Conservation (phyloP, 768 basidiomycete species). For the Lentinula detonsa region DNA sequence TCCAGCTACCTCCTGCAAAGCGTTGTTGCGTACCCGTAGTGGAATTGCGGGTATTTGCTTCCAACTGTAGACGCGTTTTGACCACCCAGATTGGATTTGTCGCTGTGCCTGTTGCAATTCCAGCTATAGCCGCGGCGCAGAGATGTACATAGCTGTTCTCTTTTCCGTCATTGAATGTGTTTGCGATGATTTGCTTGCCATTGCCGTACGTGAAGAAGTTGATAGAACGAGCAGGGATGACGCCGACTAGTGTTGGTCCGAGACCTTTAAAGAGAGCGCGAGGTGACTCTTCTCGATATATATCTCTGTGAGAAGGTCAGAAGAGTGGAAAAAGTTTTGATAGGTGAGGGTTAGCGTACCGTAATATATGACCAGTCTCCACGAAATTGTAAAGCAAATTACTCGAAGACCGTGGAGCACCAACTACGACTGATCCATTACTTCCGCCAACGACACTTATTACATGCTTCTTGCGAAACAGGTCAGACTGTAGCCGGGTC, state of each 20-base stretch:
- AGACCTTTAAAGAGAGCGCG: slow-evolving; percentile 92
- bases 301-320: slow-evolving; percentile 50
- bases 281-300: slow-evolving; percentile 83
- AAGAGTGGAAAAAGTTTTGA: neutral
- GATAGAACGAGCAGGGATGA: slow-evolving; percentile 92
- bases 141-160: slow-evolving; percentile 89
- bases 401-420: slow-evolving; percentile 31
- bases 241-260: slow-evolving; percentile 91
- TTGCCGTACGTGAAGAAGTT: slow-evolving; percentile 98
- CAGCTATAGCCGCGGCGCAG: slow-evolving; percentile 77
- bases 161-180: slow-evolving; percentile 68
- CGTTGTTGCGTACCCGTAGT: slow-evolving; percentile 15
- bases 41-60: slow-evolving; percentile 10
- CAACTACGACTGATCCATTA: slow-evolving; percentile 28
- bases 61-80: slow-evolving; percentile 90
- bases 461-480: slow-evolving; percentile 50
- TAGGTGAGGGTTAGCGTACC: slow-evolving; percentile 38
- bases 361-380: slow-evolving; percentile 86
- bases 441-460: slow-evolving; percentile 32
- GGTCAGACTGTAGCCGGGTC: slow-evolving; percentile 89
- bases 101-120: slow-evolving; percentile 78
- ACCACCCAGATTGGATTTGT: slow-evolving; percentile 99
- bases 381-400: slow-evolving; percentile 89
- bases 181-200: slow-evolving; percentile 87
- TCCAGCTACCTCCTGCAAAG: slow-evolving; percentile 47